These are phyloP conservation scores for Fonsecaea pedrosoi DNA, from an alignment of 2,329 filamentous ascomycete species.

Conservation along the genomic window DNA sequence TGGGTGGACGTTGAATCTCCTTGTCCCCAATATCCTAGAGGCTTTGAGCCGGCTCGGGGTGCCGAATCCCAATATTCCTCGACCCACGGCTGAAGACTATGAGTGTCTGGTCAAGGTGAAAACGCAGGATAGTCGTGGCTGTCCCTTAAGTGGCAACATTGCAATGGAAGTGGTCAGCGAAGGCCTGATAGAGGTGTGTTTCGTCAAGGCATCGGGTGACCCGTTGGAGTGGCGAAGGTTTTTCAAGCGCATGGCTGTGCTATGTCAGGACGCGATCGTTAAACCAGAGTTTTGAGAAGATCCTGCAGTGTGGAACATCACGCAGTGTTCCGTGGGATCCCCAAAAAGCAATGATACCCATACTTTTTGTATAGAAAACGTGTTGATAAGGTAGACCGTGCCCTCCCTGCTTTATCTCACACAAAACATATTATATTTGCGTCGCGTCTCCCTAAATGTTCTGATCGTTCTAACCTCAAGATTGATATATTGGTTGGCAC, in stretches of 20 bases:
- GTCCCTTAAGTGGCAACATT: constrained; percentile 53
- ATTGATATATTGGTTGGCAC: too few relatives aligned
- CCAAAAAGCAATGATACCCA: constrained; percentile 15
- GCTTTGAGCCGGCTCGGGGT: constrained; percentile 86
- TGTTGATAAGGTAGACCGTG: background rate
- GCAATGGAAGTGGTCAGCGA: constrained; percentile 65
- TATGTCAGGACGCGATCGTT: constrained; percentile 85
- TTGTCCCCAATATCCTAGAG: constrained; percentile 80
- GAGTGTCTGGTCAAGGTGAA: constrained; percentile 74
- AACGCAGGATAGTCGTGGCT: constrained; percentile 64
- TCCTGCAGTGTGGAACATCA: background rate
- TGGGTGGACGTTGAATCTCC: constrained; percentile 72
- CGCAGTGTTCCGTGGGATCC: background rate
- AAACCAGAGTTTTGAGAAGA: constrained; percentile 55
- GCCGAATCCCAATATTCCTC: constrained; percentile 63
- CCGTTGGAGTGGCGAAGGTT: constrained; percentile 95
- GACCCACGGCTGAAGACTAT: constrained; percentile 55
- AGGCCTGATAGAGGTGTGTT: constrained; percentile 66
- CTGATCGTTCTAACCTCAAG: too few relatives aligned
- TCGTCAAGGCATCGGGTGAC: constrained; percentile 94
- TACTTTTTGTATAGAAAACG: constrained; percentile 8
- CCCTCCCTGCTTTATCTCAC: background rate
- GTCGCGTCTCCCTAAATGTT: too few relatives aligned
- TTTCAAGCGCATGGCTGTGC: constrained; percentile 91
- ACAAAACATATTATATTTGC: too few relatives aligned